Base-by-base conservation (phyloP, 2,329 filamentous ascomycete species). In the Penicillium expansum region DNA sequence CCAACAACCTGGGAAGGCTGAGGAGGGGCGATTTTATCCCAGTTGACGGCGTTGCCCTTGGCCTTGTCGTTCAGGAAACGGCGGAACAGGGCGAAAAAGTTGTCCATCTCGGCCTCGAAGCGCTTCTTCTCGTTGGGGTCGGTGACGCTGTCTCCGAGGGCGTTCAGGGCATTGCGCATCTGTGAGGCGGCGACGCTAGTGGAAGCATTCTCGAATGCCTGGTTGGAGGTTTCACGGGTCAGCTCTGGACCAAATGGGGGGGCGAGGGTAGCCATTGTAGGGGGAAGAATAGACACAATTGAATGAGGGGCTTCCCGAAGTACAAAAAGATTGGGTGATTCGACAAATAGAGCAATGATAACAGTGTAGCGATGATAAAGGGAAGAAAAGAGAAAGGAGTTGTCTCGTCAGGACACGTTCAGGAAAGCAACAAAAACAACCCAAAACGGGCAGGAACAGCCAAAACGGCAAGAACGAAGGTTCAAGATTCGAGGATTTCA, bases 71-170 rank as follows among this genome's bases (percentile, higher is more conserved):
- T 97, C 63, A 99, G 83, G 80, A 97, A 99, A 79, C 94, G 87
- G 74, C 94, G 90, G 88, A 99, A 99, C 61, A 99, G 89, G 60
- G 92, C 89, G 75, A 99, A 99, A 84, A 99, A 99, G 87, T 99
- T 99, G 86, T 99, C 94, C 92, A 97, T 97, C 81, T 99, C 93
- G 5, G 92, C 95, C 82, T 97, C 93, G 77, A 97, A 97, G 66
- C 95, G 86, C 90, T 80, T 78, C 81, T 85, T 86, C 74, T 85
- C 82, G 32, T 75, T 81, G 55, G 89, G 83, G 74, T 97, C 92
- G 71, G 87, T 85, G 74, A 97, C 92, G 10, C 88, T 90, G 80
- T 99, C 94, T 69, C 90, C 85, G 62, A 99, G 88, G 76, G 88
- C 87, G 76, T 96, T 97, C 75, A 99, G 84, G 61, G 91, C 85